Evolutionary conservation across 805 yeast genomes (phyloP).

Genomic region (baker's yeast (Saccharomyces cerevisiae)): DNA sequence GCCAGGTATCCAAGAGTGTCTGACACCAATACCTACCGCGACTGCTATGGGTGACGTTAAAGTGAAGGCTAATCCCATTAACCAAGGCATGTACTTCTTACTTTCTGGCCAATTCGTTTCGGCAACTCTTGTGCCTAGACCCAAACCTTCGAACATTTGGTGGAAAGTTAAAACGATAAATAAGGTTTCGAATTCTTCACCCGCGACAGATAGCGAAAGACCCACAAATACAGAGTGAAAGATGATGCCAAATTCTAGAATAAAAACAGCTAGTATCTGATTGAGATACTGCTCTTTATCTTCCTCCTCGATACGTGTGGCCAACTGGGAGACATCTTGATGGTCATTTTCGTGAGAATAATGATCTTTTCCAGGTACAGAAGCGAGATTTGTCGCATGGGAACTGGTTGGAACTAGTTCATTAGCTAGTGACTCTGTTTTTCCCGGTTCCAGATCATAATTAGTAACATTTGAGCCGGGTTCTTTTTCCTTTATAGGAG

Average conservation of each 20-base stretch:
- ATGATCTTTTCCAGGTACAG: constrained; percentile 10
- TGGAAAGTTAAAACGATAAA: constrained; percentile 67
- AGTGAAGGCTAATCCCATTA: constrained; percentile 42
- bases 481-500: neutral
- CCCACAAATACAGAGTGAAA: constrained; percentile 84
- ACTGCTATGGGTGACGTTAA: constrained; percentile 66
- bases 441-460: neutral
- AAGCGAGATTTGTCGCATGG: neutral
- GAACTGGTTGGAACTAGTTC: neutral
- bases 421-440: neutral
- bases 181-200: constrained; percentile 62
- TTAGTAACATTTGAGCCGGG: neutral
- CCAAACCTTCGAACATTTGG: constrained; percentile 81
- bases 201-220: constrained; percentile 66
- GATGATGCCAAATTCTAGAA: constrained; percentile 70
- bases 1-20: constrained; percentile 51
- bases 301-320: constrained; percentile 8
- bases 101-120: constrained; percentile 42
- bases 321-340: constrained; percentile 8
- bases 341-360: constrained; percentile 7
- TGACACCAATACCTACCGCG: constrained; percentile 71
- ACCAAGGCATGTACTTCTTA: constrained; percentile 49
- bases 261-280: constrained; percentile 46
- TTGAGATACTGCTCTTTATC: constrained; percentile 43
- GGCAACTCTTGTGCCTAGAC: constrained; percentile 72